Evolutionary conservation across 441 rosid genomes (phyloP).

Genomic region (Croton setiger): DNA sequence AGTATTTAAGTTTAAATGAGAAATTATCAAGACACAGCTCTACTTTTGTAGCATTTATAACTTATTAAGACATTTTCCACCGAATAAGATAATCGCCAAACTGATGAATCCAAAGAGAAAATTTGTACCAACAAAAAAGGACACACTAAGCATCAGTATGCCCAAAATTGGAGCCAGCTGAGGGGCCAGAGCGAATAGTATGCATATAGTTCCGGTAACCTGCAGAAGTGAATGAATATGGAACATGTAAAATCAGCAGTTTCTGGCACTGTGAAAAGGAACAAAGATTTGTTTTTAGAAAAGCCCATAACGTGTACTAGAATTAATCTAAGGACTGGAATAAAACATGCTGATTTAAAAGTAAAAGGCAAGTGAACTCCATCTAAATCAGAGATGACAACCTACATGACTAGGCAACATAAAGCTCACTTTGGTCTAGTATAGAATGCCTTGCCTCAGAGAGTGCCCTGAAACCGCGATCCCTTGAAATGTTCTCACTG

Average conservation of each 20-base stretch:
- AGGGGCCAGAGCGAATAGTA: constrained; percentile 73
- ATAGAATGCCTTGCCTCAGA: constrained; percentile 95
- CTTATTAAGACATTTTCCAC: background rate
- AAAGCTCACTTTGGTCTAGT: constrained; percentile 57
- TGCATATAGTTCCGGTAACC: constrained; percentile 81
- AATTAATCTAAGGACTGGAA: background rate
- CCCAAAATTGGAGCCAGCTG: constrained; percentile 93
- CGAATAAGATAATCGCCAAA: constrained; percentile 6
- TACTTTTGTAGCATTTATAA: background rate
- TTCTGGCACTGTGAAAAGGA: constrained; percentile 5
- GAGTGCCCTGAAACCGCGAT: constrained; percentile 96
- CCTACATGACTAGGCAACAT: constrained; percentile 32
- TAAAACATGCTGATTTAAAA: constrained; percentile 9
- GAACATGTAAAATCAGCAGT: constrained; percentile 7
- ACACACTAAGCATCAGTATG: constrained; percentile 64
- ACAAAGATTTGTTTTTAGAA: constrained; percentile 7
- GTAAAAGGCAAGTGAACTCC: constrained; percentile 11
- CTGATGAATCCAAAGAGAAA: constrained; percentile 13
- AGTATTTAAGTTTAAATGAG: background rate
- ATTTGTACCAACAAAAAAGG: constrained; percentile 72
- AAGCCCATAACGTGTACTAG: background rate
- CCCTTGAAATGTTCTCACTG: constrained; percentile 88
- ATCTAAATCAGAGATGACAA: constrained; percentile 19
- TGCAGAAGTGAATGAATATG: constrained; percentile 31
- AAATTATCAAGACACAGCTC: background rate